Evolutionary conservation across 768 basidiomycete genomes (phyloP), one percentile per base, ranked within the genome.

Genomic region (Symmetrospora coprosmae): DNA sequence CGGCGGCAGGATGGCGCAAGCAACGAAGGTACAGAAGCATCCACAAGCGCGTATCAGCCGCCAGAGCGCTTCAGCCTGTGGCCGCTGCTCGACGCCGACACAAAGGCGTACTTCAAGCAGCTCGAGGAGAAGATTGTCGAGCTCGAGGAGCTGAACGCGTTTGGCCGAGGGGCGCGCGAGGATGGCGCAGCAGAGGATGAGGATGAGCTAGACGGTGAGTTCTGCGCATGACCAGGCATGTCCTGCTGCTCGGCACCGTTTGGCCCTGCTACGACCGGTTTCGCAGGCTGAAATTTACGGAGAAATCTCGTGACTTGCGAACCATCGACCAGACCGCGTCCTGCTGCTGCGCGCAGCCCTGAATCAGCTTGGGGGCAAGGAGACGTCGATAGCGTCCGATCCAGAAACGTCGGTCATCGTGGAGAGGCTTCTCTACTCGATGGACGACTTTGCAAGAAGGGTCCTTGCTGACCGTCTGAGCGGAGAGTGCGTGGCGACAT

Each of bases 381-480:
- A 97, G 73, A 83, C 84, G 50, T 82, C 85, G 62, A 80, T 94
- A 11, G 82, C 89, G 0, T 90, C 90, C 0, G 94, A 99, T 72
- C 86, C 87, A 4, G 90, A 97, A 62, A 91, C 88, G 68, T 89
- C 91, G 0, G 77, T 84, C 11, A 80, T 96, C 45, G 72, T 99
- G 53, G 94, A 99, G 72, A 78, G 91, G 65, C 83, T 97, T 79
- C 70, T 82, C 9, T 79, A 90, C 69, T 90, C 89, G 1, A 89
- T 97, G 86, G 89, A 94, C 69, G 90, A 96, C 72, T 91, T 90
- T 73, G 84, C 86, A n/a, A 78, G 87, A 50, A 78, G 92, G 55
- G 89, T 92, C 5, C 85, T 97, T 63, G 74, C 87, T 60, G 91
- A 94, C 72, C 82, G 82, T 62, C 74, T 99, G 67, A 78, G 79